phyloP scores from a whole-genome alignment of 345 rosid genomes.

The Mercurialis annua region DNA sequence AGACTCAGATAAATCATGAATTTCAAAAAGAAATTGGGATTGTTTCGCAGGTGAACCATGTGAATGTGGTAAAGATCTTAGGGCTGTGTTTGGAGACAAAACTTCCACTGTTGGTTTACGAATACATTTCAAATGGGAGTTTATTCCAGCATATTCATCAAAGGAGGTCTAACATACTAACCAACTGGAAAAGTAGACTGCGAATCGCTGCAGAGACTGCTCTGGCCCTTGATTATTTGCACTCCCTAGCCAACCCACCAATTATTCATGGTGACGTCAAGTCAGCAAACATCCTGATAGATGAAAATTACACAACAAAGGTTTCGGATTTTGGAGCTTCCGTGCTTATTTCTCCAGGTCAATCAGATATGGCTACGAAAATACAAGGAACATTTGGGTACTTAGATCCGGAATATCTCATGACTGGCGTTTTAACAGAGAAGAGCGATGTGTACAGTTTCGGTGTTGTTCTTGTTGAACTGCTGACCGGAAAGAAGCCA shows the following conservation, averaged over 20 bases:
- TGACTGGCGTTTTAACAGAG: slow-evolving; percentile 21
- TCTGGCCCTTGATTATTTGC: slow-evolving; percentile 31
- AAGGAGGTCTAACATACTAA: slow-evolving; percentile 4
- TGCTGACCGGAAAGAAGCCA: slow-evolving; percentile 30
- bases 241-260: slow-evolving; percentile 34
- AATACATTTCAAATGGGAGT: slow-evolving; percentile 27
- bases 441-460: slow-evolving; percentile 40
- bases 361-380: slow-evolving; percentile 9
- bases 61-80: slow-evolving; percentile 25
- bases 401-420: slow-evolving; percentile 35
- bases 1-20: background rate
- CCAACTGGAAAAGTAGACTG: slow-evolving; percentile 19
- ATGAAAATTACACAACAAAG: slow-evolving; percentile 23
- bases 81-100: slow-evolving; percentile 33
- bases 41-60: slow-evolving; percentile 5
- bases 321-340: slow-evolving; percentile 40
- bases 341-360: slow-evolving; percentile 15
- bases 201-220: slow-evolving; percentile 26
- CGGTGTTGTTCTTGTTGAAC: slow-evolving; percentile 34
- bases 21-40: background rate
- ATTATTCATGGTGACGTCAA: slow-evolving; percentile 39
- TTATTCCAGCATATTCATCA: slow-evolving; percentile 20
- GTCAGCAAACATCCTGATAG: slow-evolving; percentile 31
- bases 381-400: slow-evolving; percentile 35
- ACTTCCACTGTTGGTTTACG: slow-evolving; percentile 29